Percentiles rank a stretch among this genome's conserved stretches.
These are phyloP conservation scores for Scytalidium lignicola DNA, from an alignment of 2,329 filamentous ascomycete species.

Conservation along the genomic window DNA sequence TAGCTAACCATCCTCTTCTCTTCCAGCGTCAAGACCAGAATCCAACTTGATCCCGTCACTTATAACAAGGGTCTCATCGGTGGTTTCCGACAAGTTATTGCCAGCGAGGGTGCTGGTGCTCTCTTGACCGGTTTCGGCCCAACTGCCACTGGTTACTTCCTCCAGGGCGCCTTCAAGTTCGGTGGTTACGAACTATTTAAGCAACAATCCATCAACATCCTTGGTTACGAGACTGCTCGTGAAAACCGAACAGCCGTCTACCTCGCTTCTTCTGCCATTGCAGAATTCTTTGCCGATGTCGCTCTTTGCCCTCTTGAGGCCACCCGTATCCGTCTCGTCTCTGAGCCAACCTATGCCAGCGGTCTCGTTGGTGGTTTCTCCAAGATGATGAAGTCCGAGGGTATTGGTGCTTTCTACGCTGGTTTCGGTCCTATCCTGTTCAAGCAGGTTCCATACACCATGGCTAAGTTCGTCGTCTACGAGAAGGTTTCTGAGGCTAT, in stretches of 20 bases:
- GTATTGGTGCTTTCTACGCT: slow-evolving; percentile 81
- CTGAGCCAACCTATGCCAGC: slow-evolving; percentile 77
- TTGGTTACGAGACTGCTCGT: slow-evolving; percentile 72
- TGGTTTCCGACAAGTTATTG: slow-evolving; percentile 80
- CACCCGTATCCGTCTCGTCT: slow-evolving; percentile 89
- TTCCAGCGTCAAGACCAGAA: slow-evolving; percentile 85
- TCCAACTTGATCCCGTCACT: slow-evolving; percentile 84
- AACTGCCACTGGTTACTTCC: slow-evolving; percentile 86
- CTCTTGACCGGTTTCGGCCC: slow-evolving; percentile 82
- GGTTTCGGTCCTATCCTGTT: slow-evolving; percentile 85
- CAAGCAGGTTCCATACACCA: slow-evolving; percentile 87
- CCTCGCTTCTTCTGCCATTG: slow-evolving; percentile 61
- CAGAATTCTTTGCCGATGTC: slow-evolving; percentile 70
- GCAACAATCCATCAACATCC: slow-evolving; percentile 75
- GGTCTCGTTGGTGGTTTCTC: slow-evolving; percentile 73
- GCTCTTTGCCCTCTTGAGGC: slow-evolving; percentile 89
- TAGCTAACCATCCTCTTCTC: slow-evolving; percentile 16
- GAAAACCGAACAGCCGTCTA: slow-evolving; percentile 80
- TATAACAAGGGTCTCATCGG: slow-evolving; percentile 87
- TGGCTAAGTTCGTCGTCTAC: slow-evolving; percentile 93
- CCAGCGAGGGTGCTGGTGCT: slow-evolving; percentile 79
- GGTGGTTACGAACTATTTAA: slow-evolving; percentile 97
- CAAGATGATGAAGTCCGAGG: slow-evolving; percentile 81
- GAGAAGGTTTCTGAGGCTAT: slow-evolving; percentile 78
- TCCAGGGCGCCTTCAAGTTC: slow-evolving; percentile 90